A percentile compares a stretch with the other conserved stretches of the same genome.
These are phyloP conservation scores for Beauveria varroae DNA, from an alignment of 2,329 filamentous ascomycete species.

Conservation along the genomic window DNA sequence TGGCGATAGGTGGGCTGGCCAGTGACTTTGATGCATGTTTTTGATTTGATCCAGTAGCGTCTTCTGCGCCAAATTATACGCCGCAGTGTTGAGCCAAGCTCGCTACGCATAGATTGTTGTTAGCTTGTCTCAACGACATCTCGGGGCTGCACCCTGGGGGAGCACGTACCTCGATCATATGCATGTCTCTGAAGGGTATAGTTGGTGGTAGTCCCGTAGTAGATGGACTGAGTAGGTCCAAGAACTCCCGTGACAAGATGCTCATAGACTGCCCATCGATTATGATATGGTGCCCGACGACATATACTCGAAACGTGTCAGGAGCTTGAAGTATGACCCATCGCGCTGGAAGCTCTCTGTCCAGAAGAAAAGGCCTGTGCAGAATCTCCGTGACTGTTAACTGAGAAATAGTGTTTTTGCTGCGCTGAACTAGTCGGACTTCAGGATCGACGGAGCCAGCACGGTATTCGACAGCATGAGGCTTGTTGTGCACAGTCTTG, in stretches of 20 bases:
- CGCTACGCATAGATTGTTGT: neutral
- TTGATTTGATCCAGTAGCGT: neutral
- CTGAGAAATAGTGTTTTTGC: neutral
- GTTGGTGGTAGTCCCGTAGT: neutral
- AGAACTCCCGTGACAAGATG: no score
- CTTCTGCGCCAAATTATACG: neutral
- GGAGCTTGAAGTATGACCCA: conserved; percentile 12
- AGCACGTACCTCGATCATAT: neutral
- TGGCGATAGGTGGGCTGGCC: neutral
- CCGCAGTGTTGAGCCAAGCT: neutral
- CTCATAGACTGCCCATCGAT: no score
- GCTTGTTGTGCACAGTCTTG: neutral
- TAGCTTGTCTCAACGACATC: neutral
- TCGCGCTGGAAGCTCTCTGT: conserved; percentile 7
- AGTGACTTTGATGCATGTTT: neutral
- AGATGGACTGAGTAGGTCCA: no score
- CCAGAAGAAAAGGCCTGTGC: conserved; percentile 2
- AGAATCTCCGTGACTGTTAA: conserved; percentile 2
- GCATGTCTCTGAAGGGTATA: neutral
- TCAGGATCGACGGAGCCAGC: conserved; percentile 8
- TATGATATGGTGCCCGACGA: no score
- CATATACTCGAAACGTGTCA: neutral
- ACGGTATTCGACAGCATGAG: conserved; percentile 5
- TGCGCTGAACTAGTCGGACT: conserved; percentile 8
- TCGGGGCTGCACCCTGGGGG: neutral